These are phyloP conservation scores for Stephanodiscus triporus DNA, from an alignment of 108 stramenopile genomes.

Conservation along the genomic window DNA sequence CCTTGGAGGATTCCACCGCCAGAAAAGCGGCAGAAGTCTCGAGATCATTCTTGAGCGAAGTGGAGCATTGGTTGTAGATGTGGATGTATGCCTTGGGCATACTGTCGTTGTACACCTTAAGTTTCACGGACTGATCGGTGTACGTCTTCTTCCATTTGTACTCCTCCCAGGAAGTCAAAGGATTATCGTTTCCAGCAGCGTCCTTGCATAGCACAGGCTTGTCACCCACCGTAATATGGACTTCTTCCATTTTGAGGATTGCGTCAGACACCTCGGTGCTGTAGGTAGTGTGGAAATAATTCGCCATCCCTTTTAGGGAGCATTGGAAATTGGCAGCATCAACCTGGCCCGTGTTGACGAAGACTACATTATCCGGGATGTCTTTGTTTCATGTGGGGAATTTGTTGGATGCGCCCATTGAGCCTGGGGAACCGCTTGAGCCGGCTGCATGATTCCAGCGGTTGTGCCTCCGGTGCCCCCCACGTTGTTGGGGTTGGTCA, in stretches of 20 bases:
- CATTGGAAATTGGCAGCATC: neutral
- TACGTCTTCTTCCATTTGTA: too few relatives aligned
- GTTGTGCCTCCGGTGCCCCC: too few relatives aligned
- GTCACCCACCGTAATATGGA: neutral
- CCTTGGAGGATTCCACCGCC: too few relatives aligned
- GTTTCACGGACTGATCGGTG: too few relatives aligned
- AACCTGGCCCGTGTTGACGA: neutral
- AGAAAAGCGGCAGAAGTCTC: too few relatives aligned
- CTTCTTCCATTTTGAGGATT: neutral
- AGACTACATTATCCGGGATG: neutral
- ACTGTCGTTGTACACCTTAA: too few relatives aligned
- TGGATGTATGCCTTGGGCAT: too few relatives aligned
- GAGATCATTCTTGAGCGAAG: too few relatives aligned
- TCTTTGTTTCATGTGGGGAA: neutral
- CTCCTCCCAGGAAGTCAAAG: neutral
- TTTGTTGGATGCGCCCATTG: neutral
- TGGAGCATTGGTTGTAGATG: too few relatives aligned
- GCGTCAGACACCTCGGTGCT: neutral
- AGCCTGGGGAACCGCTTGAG: too few relatives aligned
- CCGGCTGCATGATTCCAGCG: too few relatives aligned
- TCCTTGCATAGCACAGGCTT: neutral
- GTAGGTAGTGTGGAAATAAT: neutral
- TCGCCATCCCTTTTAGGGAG: neutral
- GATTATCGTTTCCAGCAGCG: neutral
- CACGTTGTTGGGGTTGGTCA: too few relatives aligned